A percentile compares a stretch with the other conserved stretches of the same genome.
phyloP scores from a whole-genome alignment of 495 filamentous ascomycete species.

The Xylaria nigripes region DNA sequence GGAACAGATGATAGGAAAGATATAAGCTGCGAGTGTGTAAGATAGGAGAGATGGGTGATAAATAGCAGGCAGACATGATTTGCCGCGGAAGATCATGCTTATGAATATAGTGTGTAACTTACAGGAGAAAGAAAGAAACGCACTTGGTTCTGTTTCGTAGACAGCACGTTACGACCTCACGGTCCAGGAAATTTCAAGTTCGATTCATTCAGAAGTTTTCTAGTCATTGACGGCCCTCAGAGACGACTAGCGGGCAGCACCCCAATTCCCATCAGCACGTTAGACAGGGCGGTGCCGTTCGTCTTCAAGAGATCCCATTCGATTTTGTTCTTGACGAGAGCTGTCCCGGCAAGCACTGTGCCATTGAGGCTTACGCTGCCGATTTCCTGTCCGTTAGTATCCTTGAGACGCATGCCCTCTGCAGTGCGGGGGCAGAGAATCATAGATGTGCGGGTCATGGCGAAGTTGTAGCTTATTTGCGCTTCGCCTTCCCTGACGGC shows the following conservation, averaged over 20 bases:
- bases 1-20: neutral
- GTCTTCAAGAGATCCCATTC: conserved; percentile 60
- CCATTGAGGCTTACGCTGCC: conserved; percentile 65
- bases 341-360: conserved; percentile 69
- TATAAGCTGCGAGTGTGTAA: conserved; percentile 4
- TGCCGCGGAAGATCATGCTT: neutral
- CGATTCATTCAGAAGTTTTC: neutral
- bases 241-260: conserved; percentile 30
- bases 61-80: neutral
- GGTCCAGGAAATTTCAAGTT: conserved; percentile 7
- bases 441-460: conserved; percentile 62
- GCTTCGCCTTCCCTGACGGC: conserved; percentile 36
- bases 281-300: conserved; percentile 42
- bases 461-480: conserved; percentile 69
- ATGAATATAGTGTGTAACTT: conserved; percentile 21
- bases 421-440: conserved; percentile 55
- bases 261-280: conserved; percentile 54
- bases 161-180: conserved; percentile 2
- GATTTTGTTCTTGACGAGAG: conserved; percentile 65
- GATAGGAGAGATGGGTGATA: neutral
- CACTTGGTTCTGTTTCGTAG: neutral
- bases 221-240: neutral
- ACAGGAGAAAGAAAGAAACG: conserved; percentile 7
- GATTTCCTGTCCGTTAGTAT: conserved; percentile 33
- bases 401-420: conserved; percentile 32